phyloP scores from a whole-genome alignment of 2,329 filamentous ascomycete species.

The Coniochaeta prunicola region DNA sequence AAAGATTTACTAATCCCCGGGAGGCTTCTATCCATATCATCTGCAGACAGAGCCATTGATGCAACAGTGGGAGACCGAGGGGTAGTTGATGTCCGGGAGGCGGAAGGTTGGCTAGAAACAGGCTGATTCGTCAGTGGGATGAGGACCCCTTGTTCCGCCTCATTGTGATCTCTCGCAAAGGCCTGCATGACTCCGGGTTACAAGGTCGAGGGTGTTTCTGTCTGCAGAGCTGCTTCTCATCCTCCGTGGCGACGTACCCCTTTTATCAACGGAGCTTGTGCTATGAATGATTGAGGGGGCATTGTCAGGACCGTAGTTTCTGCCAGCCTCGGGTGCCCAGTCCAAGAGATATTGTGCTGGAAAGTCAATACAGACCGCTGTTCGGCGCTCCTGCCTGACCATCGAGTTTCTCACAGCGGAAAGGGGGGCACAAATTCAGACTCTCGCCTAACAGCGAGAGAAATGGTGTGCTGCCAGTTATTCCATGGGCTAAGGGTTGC shows the following conservation, averaged over 20 bases:
- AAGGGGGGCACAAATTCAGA: not conserved
- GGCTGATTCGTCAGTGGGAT: not conserved
- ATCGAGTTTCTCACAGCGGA: not conserved
- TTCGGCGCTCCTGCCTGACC: not conserved
- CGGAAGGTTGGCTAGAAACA: not conserved
- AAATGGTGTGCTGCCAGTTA: not conserved
- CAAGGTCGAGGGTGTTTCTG: not conserved
- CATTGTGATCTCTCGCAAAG: not conserved
- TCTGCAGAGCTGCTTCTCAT: not conserved
- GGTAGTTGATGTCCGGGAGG: not conserved
- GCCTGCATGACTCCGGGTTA: not conserved
- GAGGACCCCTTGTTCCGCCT: not conserved
- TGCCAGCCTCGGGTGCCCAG: not conserved
- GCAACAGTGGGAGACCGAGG: not conserved
- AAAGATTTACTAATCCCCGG: not conserved
- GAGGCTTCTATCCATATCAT: not conserved
- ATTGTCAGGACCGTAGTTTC: not conserved
- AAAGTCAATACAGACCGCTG: not conserved
- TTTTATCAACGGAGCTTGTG: not conserved
- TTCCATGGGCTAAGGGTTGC: not conserved
- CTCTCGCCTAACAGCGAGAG: not conserved
- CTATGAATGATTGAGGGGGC: not conserved
- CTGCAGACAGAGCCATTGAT: not conserved
- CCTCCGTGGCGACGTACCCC: not conserved
- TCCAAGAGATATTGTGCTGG: too few species aligned